These are phyloP conservation scores for Aureobasidium sp. DNA, from an alignment of 2,329 filamentous ascomycete species.

Conservation along the genomic window DNA sequence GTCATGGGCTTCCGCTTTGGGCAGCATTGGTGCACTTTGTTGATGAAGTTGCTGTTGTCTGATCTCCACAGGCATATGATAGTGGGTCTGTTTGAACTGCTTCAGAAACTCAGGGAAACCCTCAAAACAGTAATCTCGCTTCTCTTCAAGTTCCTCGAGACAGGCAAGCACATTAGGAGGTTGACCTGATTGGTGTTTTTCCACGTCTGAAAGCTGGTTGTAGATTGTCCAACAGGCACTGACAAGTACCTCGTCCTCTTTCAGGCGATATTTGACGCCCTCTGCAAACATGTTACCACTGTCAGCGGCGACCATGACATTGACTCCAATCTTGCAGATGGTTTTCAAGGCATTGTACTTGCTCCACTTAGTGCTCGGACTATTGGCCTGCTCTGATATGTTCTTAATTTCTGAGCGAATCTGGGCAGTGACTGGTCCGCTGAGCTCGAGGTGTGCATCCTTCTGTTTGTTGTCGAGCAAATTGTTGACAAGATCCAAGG, in stretches of 20 bases:
- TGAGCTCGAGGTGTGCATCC: slow-evolving; percentile 1
- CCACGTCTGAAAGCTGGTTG: not conserved
- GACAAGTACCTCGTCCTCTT: slow-evolving; percentile 5
- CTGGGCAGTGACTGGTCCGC: not conserved
- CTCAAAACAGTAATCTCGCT: slow-evolving; percentile 8
- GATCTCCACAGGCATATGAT: not conserved
- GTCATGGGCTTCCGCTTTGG: not conserved
- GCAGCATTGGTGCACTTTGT: not conserved
- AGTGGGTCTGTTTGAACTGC: not conserved
- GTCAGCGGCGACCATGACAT: not conserved
- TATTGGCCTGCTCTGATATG: not conserved
- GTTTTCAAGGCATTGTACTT: not conserved
- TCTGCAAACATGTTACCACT: not conserved
- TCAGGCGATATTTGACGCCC: slow-evolving; percentile 4
- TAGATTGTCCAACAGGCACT: not conserved
- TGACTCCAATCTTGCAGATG: slow-evolving; percentile 1
- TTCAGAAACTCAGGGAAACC: slow-evolving; percentile 2
- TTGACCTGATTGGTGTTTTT: not conserved
- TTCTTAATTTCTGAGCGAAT: slow-evolving; percentile 3
- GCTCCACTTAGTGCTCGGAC: not conserved
- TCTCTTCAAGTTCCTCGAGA: not conserved
- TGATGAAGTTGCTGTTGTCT: not conserved
- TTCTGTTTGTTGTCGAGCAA: not conserved
- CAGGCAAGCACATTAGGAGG: not conserved
- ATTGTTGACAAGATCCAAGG: not conserved